phyloP scores from a whole-genome alignment of 352 stramenopile species.

The Phytophthora citricola region DNA sequence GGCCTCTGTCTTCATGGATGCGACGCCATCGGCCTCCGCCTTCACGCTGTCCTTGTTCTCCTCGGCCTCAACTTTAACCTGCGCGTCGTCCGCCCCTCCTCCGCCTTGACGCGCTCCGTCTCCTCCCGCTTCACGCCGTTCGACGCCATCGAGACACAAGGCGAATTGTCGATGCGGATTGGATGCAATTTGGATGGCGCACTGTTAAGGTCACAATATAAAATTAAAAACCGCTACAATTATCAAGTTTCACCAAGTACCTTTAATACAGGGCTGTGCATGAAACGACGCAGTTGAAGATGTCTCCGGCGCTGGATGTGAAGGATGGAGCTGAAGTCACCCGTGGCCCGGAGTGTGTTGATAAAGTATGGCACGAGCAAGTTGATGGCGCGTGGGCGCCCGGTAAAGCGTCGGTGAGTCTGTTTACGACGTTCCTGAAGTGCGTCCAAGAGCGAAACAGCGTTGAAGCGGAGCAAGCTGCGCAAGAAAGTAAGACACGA shows the following conservation, averaged over 20 bases:
- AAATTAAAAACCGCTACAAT: background rate
- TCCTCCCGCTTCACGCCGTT: conserved; percentile 37
- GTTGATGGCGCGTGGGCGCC: conserved; percentile 67
- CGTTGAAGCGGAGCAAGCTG: conserved; percentile 52
- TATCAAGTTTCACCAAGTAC: background rate
- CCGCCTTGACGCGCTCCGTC: conserved; percentile 17
- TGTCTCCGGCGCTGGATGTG: conserved; percentile 20
- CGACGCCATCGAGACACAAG: conserved; percentile 18
- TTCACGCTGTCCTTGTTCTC: conserved; percentile 38
- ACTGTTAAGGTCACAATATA: conserved; percentile 6
- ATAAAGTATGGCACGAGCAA: conserved; percentile 68
- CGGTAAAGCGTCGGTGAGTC: conserved; percentile 62
- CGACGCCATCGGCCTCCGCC: conserved; percentile 7
- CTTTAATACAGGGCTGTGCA: conserved; percentile 17
- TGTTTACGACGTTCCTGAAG: conserved; percentile 64
- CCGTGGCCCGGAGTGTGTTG: conserved; percentile 51
- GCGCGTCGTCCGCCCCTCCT: conserved; percentile 17
- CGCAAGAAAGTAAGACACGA: conserved; percentile 48
- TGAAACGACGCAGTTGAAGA: conserved; percentile 38
- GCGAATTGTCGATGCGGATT: conserved; percentile 16
- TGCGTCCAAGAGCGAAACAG: conserved; percentile 66
- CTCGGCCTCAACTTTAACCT: conserved; percentile 28
- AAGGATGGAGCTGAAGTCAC: conserved; percentile 21
- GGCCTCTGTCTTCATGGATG: conserved; percentile 23
- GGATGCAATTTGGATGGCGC: conserved; percentile 5